These are phyloP conservation scores for Asterionellopsis glacialis DNA, from an alignment of 108 stramenopile species.

Conservation along the genomic window DNA sequence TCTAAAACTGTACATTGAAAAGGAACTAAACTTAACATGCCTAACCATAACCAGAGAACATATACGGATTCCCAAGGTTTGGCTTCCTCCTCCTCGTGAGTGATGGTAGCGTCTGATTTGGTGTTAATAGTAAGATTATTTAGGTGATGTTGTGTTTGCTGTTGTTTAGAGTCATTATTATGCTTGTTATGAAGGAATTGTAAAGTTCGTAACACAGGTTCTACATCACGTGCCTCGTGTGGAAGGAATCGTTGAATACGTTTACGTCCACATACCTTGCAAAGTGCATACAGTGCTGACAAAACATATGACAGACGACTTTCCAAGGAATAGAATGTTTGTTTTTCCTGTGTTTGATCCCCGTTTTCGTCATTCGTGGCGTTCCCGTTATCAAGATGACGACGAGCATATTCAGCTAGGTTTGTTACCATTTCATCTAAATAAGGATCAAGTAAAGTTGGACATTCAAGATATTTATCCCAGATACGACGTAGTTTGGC, in stretches of 20 bases:
- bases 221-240: constrained; percentile 89
- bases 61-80: constrained; percentile 89
- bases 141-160: background rate
- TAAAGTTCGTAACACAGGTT: constrained; percentile 73
- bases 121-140: no score
- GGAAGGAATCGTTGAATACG: constrained; percentile 82
- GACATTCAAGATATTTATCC: constrained; percentile 93
- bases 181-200: constrained; percentile 18
- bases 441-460: constrained; percentile 84
- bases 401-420: constrained; percentile 20
- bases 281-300: constrained; percentile 84
- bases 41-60: constrained; percentile 94
- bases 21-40: constrained; percentile 90
- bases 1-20: constrained; percentile 86
- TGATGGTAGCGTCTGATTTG: no score
- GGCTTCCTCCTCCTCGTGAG: background rate
- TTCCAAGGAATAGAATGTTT: constrained; percentile 5
- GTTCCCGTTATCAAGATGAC: constrained; percentile 15
- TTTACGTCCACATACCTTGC: constrained; percentile 92
- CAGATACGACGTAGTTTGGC: constrained; percentile 50
- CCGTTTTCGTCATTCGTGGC: background rate
- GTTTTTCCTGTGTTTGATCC: no score
- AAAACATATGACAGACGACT: constrained; percentile 45
- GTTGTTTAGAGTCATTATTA: constrained; percentile 20
- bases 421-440: constrained; percentile 66